Conservation (phyloP, 2,329 filamentous ascomycete species). For the Sporothrix curviconia region DNA sequence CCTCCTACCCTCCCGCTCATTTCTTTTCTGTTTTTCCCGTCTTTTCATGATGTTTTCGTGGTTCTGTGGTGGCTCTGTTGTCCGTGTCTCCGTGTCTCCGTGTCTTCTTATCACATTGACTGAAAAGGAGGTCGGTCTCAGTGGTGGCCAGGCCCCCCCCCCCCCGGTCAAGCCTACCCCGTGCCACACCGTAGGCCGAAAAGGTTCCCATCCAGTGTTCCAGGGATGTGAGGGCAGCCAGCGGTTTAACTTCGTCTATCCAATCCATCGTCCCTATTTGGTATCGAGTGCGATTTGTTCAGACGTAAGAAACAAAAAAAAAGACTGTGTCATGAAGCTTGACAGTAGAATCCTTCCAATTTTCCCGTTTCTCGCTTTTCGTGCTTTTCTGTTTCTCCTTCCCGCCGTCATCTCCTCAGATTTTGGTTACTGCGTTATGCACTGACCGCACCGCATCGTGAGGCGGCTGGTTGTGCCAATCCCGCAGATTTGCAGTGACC, state of each 20-base stretch:
- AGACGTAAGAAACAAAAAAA: too few species aligned
- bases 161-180: neutral
- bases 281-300: neutral
- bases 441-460: neutral
- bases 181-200: neutral
- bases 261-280: neutral
- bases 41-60: neutral
- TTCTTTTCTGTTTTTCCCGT: neutral
- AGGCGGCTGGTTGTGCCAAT: neutral
- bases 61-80: neutral
- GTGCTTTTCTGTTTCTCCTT: neutral
- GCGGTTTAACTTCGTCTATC: neutral
- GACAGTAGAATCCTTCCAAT: neutral
- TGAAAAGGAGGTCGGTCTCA: neutral
- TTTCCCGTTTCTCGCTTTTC: neutral
- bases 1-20: neutral
- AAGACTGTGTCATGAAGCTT: too few species aligned
- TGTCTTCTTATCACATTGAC: neutral
- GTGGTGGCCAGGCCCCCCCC: neutral
- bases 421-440: constrained; percentile 7
- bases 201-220: too few species aligned
- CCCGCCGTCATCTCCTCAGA: neutral
- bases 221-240: too few species aligned
- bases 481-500: too few species aligned
- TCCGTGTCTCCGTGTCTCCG: too few species aligned